A percentile compares a stretch with the other conserved stretches of the same genome.
Conservation (phyloP, 495 filamentous ascomycete species). For the Saxophila tyrrhenica region DNA sequence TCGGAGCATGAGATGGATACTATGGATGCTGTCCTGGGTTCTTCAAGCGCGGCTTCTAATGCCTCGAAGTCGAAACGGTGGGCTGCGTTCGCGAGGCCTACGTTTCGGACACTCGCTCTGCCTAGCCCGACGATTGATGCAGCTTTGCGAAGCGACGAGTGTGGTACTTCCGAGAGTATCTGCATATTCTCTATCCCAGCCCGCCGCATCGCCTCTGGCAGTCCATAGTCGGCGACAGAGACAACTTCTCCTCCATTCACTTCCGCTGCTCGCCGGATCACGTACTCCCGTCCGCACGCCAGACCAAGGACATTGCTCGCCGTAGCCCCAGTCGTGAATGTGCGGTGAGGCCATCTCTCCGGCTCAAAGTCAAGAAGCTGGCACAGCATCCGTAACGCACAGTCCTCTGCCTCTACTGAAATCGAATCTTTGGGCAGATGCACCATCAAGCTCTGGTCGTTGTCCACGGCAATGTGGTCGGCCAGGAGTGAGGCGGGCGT, state of each 20-base stretch:
- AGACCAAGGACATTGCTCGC: slow-evolving; percentile 74
- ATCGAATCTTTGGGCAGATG: slow-evolving; percentile 67
- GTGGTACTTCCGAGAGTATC: slow-evolving; percentile 67
- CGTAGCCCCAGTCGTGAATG: slow-evolving; percentile 85
- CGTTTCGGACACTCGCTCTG: slow-evolving; percentile 49
- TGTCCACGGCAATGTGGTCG: slow-evolving; percentile 64
- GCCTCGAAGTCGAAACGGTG: slow-evolving; percentile 56
- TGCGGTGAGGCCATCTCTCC: slow-evolving; percentile 44
- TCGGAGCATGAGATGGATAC: slow-evolving; percentile 73
- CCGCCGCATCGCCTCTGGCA: slow-evolving; percentile 52
- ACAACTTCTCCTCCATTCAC: slow-evolving; percentile 11
- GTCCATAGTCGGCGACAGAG: slow-evolving; percentile 56
- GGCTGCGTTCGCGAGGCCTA: slow-evolving; percentile 42
- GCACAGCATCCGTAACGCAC: slow-evolving; percentile 55
- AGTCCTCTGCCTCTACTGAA: slow-evolving; percentile 62
- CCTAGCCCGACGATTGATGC: slow-evolving; percentile 73
- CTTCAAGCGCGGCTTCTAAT: slow-evolving; percentile 44
- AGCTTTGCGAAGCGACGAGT: slow-evolving; percentile 74
- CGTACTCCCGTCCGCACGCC: slow-evolving; percentile 61
- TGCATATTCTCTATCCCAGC: slow-evolving; percentile 57
- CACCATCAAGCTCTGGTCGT: slow-evolving; percentile 79
- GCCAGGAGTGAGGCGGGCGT: slow-evolving; percentile 77
- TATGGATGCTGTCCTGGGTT: slow-evolving; percentile 50
- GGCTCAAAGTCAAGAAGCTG: slow-evolving; percentile 53
- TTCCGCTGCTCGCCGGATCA: slow-evolving; percentile 40